Evolutionary conservation across 495 filamentous ascomycete species (phyloP), one percentile per base, ranked within the genome.

Genomic region (Penicillium nucicola): DNA sequence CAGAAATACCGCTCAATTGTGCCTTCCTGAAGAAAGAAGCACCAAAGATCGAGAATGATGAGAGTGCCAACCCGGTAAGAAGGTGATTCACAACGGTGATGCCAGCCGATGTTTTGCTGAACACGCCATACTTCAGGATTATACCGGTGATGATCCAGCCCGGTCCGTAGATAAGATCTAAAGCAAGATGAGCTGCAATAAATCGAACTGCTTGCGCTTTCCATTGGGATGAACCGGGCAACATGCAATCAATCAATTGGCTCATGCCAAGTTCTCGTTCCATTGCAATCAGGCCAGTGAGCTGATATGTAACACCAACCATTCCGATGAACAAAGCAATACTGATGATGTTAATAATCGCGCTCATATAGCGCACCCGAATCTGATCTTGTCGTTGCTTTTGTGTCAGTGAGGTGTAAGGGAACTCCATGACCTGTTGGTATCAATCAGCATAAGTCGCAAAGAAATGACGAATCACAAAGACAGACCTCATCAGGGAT

Each of bases 211-310:
- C 71, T 70, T 92, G 88, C 12, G 82, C 81, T 56, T 86, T 64
- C 85, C 86, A 89, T 12, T 73, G 69, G 19, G 71, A 69, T 19
- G 66, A 64, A 52, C 85, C 86, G 17, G 84, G 81, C 79, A 90
- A 89, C 83, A 89, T 92, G 32, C 87, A 84, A 65, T 93, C 89
- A 37, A 92, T 74, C 35, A 93, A 71, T 35, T 87, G 85, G 23
- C 86, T 84, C 79, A 91, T 88, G 48, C 87, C 89, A 34, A 81
- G 69, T 69, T 93, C 89, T 37, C 89, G 74, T 69, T 93, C 89
- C 18, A 80, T 78, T 13, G 88, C 88, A 50, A 89, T 83, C 56
- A 88, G 79, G 2, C 89, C 89, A 14, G 84, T 83, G 48, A 90
- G 70, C 58, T 93, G 88, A 56, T 93, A 93, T 23, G 77, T 76